These are phyloP conservation scores for Solanum acaule DNA, from an alignment of 257 asterid species.

Conservation along the genomic window DNA sequence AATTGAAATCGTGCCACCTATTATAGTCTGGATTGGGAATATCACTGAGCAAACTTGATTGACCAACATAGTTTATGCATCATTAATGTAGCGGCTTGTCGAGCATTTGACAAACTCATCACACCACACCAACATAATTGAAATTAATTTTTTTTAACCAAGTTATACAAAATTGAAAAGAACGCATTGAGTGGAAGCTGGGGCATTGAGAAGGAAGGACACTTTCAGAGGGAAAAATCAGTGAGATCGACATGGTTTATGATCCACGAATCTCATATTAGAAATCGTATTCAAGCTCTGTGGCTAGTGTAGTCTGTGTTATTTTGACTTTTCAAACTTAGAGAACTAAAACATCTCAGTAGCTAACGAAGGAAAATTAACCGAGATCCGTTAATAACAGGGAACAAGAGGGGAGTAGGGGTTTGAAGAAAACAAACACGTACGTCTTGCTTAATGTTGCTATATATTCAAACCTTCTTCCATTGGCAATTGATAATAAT, in stretches of 20 bases:
- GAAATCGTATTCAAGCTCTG: not conserved
- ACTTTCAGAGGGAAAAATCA: not conserved
- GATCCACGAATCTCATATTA: not conserved
- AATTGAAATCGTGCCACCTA: too few relatives aligned
- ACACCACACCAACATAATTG: not conserved
- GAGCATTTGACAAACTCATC: not conserved
- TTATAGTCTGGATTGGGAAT: too few relatives aligned
- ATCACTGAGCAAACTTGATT: not conserved
- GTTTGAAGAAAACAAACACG: not conserved
- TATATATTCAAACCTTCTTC: not conserved
- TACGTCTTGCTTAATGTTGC: not conserved
- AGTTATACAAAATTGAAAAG: not conserved
- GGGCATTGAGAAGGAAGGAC: not conserved
- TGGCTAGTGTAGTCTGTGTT: not conserved
- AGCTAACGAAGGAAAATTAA: not conserved
- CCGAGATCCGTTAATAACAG: not conserved
- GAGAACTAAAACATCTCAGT: not conserved
- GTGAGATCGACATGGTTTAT: not conserved
- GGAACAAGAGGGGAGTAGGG: not conserved
- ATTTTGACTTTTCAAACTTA: not conserved
- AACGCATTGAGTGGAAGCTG: not conserved
- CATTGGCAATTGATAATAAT: not conserved
- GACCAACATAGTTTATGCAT: not conserved
- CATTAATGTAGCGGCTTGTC: not conserved
- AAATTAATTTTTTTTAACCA: too few relatives aligned